A percentile compares a stretch with the other conserved stretches of the same genome.
These are phyloP conservation scores for Platismatia glauca DNA, from an alignment of 495 filamentous ascomycete species.

Conservation along the genomic window DNA sequence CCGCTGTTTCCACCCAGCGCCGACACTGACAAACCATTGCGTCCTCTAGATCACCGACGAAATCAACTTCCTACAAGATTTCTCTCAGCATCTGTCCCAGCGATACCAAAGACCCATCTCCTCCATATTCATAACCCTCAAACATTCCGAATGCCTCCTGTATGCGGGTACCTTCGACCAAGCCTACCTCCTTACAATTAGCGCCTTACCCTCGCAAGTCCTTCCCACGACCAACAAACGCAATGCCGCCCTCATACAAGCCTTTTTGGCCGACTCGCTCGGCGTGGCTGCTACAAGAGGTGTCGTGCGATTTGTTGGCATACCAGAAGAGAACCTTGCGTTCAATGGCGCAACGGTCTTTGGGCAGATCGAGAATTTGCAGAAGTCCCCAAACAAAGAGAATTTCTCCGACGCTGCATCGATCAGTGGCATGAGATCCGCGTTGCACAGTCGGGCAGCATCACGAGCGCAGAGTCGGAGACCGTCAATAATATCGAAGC, in stretches of 20 bases:
- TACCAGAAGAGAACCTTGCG: slow-evolving; percentile 61
- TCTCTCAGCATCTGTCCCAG: slow-evolving; percentile 59
- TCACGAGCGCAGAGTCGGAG: slow-evolving; percentile 28
- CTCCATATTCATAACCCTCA: slow-evolving; percentile 61
- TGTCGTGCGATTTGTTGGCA: slow-evolving; percentile 58
- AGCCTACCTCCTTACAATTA: slow-evolving; percentile 72
- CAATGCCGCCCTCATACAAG: slow-evolving; percentile 66
- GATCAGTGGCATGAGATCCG: not conserved
- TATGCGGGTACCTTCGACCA: slow-evolving; percentile 68
- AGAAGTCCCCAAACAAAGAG: slow-evolving; percentile 24
- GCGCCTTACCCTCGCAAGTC: slow-evolving; percentile 56
- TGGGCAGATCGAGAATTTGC: slow-evolving; percentile 56
- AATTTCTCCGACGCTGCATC: slow-evolving; percentile 10
- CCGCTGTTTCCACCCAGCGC: slow-evolving; percentile 1
- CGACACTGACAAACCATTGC: not conserved
- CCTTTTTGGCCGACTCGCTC: slow-evolving; percentile 57
- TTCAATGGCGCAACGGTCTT: slow-evolving; percentile 59
- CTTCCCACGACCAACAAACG: slow-evolving; percentile 73
- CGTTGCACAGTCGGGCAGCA: not conserved
- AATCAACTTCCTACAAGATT: slow-evolving; percentile 52
- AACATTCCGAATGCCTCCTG: slow-evolving; percentile 65
- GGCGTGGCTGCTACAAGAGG: slow-evolving; percentile 56
- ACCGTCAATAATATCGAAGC: slow-evolving; percentile 18
- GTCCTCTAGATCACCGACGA: slow-evolving; percentile 31
- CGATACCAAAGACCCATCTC: slow-evolving; percentile 65